phyloP scores from a whole-genome alignment of 106 monocot species.

The Iris macrosiphon region DNA sequence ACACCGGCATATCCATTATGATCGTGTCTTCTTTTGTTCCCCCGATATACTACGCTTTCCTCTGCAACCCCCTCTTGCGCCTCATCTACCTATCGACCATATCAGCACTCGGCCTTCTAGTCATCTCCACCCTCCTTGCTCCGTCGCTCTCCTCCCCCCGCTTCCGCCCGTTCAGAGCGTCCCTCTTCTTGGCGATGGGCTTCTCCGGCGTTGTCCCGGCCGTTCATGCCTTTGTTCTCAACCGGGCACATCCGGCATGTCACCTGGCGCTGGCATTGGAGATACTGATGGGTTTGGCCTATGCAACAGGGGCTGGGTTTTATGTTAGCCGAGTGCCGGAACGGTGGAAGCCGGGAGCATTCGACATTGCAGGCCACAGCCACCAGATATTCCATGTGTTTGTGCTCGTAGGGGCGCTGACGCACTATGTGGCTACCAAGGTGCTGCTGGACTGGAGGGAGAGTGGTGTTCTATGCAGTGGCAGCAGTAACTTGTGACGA shows the following conservation, averaged over 20 bases:
- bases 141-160: conserved; percentile 52
- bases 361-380: conserved; percentile 82
- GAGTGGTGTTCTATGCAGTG: not conserved
- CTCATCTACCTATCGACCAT: conserved; percentile 64
- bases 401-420: conserved; percentile 69
- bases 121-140: conserved; percentile 38
- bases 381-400: conserved; percentile 96
- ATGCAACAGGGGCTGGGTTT: conserved; percentile 53
- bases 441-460: conserved; percentile 68
- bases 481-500: too few species aligned
- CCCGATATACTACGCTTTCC: conserved; percentile 85
- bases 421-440: conserved; percentile 50
- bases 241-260: conserved; percentile 53
- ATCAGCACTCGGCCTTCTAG: conserved; percentile 41
- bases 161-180: conserved; percentile 66
- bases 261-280: conserved; percentile 61
- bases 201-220: conserved; percentile 78
- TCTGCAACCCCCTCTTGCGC: conserved; percentile 58
- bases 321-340: conserved; percentile 78
- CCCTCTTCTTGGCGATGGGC: conserved; percentile 77
- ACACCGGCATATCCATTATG: conserved; percentile 84
- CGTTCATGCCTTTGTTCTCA: conserved; percentile 42
- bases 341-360: conserved; percentile 72
- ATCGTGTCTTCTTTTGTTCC: conserved; percentile 89
- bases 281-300: conserved; percentile 52